Conservation (phyloP, 352 stramenopile species). For the Phytopythium ostracodes region DNA sequence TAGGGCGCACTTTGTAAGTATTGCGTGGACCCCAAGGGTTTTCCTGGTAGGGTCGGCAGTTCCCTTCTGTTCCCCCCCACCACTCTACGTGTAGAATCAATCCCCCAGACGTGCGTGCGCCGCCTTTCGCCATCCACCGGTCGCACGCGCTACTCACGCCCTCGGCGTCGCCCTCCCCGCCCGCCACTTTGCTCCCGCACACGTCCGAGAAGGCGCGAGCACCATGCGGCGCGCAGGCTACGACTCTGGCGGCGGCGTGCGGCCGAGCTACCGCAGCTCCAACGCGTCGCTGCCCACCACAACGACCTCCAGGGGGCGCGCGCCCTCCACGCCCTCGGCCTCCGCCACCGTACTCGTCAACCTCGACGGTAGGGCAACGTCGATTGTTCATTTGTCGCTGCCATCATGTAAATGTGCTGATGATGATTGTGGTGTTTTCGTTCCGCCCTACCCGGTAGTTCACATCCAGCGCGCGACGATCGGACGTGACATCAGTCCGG, state of each 20-base stretch:
- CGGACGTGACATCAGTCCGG: conserved; percentile 62
- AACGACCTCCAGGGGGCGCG: neutral
- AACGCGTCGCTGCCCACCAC: conserved; percentile 6
- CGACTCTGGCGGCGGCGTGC: conserved; percentile 6
- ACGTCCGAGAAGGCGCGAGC: neutral
- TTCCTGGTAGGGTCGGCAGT: no score
- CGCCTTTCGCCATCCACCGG: neutral
- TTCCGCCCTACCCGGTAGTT: conserved; percentile 20
- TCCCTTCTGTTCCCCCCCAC: no score
- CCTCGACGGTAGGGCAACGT: conserved; percentile 35
- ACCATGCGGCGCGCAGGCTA: conserved; percentile 1
- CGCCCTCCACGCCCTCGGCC: neutral
- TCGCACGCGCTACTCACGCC: neutral
- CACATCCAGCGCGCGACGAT: conserved; percentile 69
- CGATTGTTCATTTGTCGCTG: no score
- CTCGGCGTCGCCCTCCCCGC: neutral
- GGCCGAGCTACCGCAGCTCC: conserved; percentile 23
- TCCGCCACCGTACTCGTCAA: conserved; percentile 65
- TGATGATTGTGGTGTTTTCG: neutral
- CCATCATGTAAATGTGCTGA: neutral
- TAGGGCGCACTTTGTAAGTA: no score
- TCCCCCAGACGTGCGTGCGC: neutral
- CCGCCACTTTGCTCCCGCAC: neutral
- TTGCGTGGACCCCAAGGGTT: no score
- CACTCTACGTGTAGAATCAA: no score